These are phyloP conservation scores for Porphyrellus cyaneotinctus DNA, from an alignment of 768 basidiomycete species.

Conservation along the genomic window DNA sequence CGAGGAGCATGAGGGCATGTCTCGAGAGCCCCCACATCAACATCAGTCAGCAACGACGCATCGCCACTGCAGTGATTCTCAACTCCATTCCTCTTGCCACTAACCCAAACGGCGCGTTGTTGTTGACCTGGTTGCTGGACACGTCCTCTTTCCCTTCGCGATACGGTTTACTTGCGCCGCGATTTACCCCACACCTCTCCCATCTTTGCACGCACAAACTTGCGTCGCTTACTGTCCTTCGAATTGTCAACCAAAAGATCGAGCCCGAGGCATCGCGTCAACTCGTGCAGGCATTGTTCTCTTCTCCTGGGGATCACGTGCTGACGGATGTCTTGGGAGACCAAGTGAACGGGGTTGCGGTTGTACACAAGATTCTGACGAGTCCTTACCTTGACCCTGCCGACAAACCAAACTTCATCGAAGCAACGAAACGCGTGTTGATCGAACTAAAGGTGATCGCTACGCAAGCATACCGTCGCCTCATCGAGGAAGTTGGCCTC, in stretches of 20 bases:
- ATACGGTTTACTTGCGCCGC: slow-evolving; percentile 89
- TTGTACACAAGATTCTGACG: slow-evolving; percentile 88
- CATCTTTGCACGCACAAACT: slow-evolving; percentile 98
- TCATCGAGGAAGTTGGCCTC: slow-evolving; percentile 93
- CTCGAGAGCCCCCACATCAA: slow-evolving; percentile 88
- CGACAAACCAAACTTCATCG: slow-evolving; percentile 67
- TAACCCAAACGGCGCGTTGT: slow-evolving; percentile 93
- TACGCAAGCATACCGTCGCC: slow-evolving; percentile 89
- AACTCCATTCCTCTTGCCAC: slow-evolving; percentile 98
- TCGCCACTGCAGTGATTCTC: slow-evolving; percentile 89
- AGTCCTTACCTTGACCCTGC: slow-evolving; percentile 76
- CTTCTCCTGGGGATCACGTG: slow-evolving; percentile 85
- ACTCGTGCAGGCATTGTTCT: slow-evolving; percentile 87
- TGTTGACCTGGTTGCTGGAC: slow-evolving; percentile 96
- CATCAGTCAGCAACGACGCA: slow-evolving; percentile 87
- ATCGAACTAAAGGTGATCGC: slow-evolving; percentile 89
- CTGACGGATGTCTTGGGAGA: slow-evolving; percentile 92
- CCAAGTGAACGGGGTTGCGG: slow-evolving; percentile 93
- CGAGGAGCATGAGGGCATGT: slow-evolving; percentile 96
- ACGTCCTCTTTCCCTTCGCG: slow-evolving; percentile 93
- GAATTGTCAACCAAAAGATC: slow-evolving; percentile 95
- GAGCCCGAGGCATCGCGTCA: slow-evolving; percentile 85
- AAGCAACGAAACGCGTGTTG: slow-evolving; percentile 86
- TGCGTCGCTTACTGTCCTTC: slow-evolving; percentile 89
- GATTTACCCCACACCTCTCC: slow-evolving; percentile 93